Percentiles rank a stretch among this genome's conserved stretches.
These are phyloP conservation scores for Lecanosticta acicola DNA, from an alignment of 2,329 filamentous ascomycete species.

Conservation along the genomic window DNA sequence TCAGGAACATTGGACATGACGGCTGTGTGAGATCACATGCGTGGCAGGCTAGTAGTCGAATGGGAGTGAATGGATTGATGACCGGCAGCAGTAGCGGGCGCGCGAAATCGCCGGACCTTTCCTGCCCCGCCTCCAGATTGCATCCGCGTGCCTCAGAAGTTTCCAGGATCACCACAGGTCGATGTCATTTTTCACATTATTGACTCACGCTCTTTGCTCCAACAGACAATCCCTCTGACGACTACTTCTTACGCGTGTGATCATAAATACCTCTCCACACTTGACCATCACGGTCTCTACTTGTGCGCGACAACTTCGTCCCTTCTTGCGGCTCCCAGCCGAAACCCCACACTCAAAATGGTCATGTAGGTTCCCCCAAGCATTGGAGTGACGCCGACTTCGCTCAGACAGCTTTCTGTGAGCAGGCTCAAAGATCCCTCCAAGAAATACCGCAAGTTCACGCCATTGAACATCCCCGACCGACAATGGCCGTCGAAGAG, in stretches of 20 bases:
- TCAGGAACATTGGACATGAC: no score
- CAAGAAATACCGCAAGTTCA: constrained; percentile 69
- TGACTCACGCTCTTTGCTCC: no score
- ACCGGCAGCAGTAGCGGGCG: no score
- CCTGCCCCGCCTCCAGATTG: background rate
- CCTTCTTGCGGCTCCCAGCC: background rate
- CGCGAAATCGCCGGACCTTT: no score
- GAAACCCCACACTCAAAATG: background rate
- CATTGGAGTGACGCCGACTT: background rate
- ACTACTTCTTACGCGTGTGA: no score
- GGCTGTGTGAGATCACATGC: no score
- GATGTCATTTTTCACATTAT: background rate
- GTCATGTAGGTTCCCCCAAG: background rate
- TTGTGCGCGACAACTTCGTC: background rate
- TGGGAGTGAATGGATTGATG: background rate
- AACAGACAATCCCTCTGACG: no score
- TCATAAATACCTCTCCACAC: no score
- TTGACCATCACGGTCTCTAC: no score
- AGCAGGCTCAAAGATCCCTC: constrained; percentile 64
- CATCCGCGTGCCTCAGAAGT: background rate
- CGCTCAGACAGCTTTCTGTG: background rate
- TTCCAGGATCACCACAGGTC: background rate
- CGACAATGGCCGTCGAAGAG: constrained; percentile 79
- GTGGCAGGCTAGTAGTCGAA: no score
- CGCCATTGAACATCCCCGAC: constrained; percentile 60